Conservation (phyloP, 2,329 filamentous ascomycete species). For the Verruconis gallopava region DNA sequence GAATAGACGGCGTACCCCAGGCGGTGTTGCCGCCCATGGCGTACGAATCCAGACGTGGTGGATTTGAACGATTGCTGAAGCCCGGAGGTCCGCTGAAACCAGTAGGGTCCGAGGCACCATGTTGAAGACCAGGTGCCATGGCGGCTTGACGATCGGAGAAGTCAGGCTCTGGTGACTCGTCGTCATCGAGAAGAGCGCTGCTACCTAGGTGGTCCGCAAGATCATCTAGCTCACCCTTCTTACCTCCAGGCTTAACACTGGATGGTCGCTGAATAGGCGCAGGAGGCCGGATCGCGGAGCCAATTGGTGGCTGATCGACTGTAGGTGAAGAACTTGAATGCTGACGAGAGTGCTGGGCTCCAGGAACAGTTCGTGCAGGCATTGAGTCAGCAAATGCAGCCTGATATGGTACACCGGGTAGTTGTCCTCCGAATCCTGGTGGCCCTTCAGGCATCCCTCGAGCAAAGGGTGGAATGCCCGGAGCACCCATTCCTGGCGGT, state of each 20-base stretch:
- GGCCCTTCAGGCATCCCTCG: constrained; percentile 14
- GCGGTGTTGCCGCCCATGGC: not conserved
- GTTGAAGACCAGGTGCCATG: constrained; percentile 22
- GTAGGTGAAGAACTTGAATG: constrained; percentile 47
- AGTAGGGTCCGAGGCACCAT: constrained; percentile 18
- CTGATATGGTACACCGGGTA: not conserved
- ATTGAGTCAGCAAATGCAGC: not conserved
- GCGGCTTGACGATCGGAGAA: constrained; percentile 23
- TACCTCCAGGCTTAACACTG: constrained; percentile 48
- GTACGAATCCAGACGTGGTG: constrained; percentile 2
- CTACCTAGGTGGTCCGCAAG: constrained; percentile 74
- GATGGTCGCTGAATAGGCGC: constrained; percentile 79
- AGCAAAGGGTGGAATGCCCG: constrained; percentile 46
- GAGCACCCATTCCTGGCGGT: constrained; percentile 47
- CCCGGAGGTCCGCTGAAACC: constrained; percentile 19
- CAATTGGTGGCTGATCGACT: constrained; percentile 34
- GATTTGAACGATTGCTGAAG: constrained; percentile 13
- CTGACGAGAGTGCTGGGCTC: constrained; percentile 53
- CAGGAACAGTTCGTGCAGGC: not conserved
- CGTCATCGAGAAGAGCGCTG: constrained; percentile 69
- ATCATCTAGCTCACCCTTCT: constrained; percentile 50
- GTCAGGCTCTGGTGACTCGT: constrained; percentile 46
- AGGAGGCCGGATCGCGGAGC: constrained; percentile 56
- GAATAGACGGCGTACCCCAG: not conserved
- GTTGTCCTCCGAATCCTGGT: constrained; percentile 6